Conservation (phyloP, 768 basidiomycete species). For the Brasilioporus rufonigricans region DNA sequence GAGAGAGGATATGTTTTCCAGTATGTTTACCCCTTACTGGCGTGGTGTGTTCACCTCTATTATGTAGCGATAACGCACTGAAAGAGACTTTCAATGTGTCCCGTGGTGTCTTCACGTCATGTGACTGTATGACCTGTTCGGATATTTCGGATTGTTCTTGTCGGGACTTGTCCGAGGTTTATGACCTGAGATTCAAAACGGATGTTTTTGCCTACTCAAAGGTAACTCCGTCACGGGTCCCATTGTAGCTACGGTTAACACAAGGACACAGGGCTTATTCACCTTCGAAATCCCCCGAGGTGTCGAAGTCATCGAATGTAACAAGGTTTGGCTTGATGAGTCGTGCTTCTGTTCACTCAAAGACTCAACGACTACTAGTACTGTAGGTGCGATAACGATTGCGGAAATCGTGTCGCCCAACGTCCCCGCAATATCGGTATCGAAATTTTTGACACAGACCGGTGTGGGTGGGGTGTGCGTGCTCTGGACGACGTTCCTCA, state of each 20-base stretch:
- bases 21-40: conserved; percentile 20
- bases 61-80: conserved; percentile 17
- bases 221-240: conserved; percentile 17
- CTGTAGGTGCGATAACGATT: conserved; percentile 45
- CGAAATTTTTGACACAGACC: conserved; percentile 62
- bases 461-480: conserved; percentile 68
- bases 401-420: conserved; percentile 63
- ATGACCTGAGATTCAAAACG: conserved; percentile 23
- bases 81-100: conserved; percentile 23
- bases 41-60: conserved; percentile 7
- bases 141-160: conserved; percentile 43
- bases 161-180: conserved; percentile 43
- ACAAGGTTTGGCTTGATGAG: conserved; percentile 40
- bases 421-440: conserved; percentile 52
- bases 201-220: conserved; percentile 44
- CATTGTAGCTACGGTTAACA: background rate
- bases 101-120: conserved; percentile 39
- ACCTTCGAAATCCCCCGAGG: conserved; percentile 42
- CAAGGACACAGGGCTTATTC: conserved; percentile 45
- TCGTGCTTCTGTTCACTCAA: background rate
- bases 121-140: conserved; percentile 42
- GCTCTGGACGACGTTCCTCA: conserved; percentile 37
- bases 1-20: conserved; percentile 53
- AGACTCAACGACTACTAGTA: conserved; percentile 27
- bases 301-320: conserved; percentile 63